A percentile compares a stretch with the other conserved stretches of the same genome.
These are phyloP conservation scores for Lactarius indigo DNA, from an alignment of 768 basidiomycete genomes.

Conservation along the genomic window DNA sequence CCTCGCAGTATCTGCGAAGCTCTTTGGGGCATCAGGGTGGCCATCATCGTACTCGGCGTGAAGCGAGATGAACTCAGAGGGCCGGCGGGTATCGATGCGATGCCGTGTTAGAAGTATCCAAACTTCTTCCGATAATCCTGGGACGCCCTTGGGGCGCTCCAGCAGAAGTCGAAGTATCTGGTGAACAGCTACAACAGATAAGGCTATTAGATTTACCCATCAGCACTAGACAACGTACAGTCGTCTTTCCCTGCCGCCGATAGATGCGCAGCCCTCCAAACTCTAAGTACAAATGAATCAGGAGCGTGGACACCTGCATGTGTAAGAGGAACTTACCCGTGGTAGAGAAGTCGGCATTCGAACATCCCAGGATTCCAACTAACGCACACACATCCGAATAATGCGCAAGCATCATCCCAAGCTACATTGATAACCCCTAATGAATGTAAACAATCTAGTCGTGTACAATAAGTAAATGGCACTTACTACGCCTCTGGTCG, in stretches of 20 bases:
- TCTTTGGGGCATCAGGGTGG: not conserved
- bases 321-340: slow-evolving; percentile 51
- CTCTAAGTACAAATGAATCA: slow-evolving; percentile 24
- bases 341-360: slow-evolving; percentile 46
- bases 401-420: slow-evolving; percentile 71
- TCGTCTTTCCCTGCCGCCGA: slow-evolving; percentile 28
- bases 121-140: slow-evolving; percentile 41
- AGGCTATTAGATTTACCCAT: not conserved
- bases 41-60: slow-evolving; percentile 43
- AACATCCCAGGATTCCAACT: slow-evolving; percentile 83
- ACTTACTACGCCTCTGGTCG: slow-evolving; percentile 13
- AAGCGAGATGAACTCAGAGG: slow-evolving; percentile 67
- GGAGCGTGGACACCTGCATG: not conserved
- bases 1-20: slow-evolving; percentile 5
- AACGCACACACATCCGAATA: slow-evolving; percentile 77
- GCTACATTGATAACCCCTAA: slow-evolving; percentile 40
- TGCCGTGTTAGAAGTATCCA: slow-evolving; percentile 86
- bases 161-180: slow-evolving; percentile 44
- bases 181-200: slow-evolving; percentile 34
- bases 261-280: slow-evolving; percentile 32
- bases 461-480: not conserved
- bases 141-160: slow-evolving; percentile 7
- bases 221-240: slow-evolving; percentile 29
- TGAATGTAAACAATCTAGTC: slow-evolving; percentile 7
- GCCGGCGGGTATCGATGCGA: slow-evolving; percentile 52